Conservation (phyloP, 176 grass and related monocot species). For the Aegilops sharonensis region DNA sequence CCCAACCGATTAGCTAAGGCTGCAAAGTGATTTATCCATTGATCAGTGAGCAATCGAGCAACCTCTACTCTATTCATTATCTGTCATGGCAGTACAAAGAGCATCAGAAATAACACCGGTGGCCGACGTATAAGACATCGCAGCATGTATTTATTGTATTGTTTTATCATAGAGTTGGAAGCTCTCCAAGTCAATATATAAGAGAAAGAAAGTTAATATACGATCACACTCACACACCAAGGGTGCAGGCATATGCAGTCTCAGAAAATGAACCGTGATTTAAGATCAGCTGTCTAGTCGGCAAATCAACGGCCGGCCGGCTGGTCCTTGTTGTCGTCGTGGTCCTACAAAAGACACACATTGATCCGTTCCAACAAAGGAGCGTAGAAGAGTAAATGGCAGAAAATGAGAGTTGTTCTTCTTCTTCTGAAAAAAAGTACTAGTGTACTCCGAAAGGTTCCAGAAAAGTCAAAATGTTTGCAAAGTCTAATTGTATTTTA, state of each 20-base stretch:
- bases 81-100: too few relatives aligned
- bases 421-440: background rate
- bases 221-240: too few relatives aligned
- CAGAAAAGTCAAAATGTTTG: slow-evolving; percentile 5
- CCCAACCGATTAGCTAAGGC: background rate
- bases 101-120: too few relatives aligned
- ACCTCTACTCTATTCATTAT: background rate
- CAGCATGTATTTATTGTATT: background rate
- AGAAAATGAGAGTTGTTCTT: background rate
- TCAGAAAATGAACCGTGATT: background rate
- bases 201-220: too few relatives aligned
- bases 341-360: background rate
- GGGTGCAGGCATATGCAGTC: background rate
- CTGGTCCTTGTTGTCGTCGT: background rate
- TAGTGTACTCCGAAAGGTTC: background rate
- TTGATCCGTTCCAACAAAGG: slow-evolving; percentile 24
- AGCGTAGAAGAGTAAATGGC: background rate
- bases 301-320: background rate
- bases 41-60: background rate
- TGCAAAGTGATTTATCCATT: background rate
- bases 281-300: background rate
- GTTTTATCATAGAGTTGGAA: too few relatives aligned
- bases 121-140: background rate
- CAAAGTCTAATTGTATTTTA: slow-evolving; percentile 3
- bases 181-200: too few relatives aligned